Percentiles rank a stretch among this genome's conserved stretches.
These are phyloP conservation scores for Tetracentron sinense DNA, from an alignment of 164 flowering plant species.

Conservation along the genomic window DNA sequence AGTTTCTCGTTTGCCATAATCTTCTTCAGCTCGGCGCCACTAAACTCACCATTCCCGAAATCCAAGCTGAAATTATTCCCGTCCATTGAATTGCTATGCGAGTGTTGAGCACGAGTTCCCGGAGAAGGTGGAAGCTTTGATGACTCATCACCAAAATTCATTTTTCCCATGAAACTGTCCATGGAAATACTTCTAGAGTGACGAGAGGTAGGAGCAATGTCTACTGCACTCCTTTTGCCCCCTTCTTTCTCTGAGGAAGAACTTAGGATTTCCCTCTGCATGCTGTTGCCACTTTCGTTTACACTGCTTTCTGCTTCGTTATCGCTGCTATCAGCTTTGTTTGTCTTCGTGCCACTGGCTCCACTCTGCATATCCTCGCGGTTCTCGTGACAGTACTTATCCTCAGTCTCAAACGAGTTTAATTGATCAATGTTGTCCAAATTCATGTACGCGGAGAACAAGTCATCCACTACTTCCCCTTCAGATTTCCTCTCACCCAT, in stretches of 20 bases:
- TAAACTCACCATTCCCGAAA: constrained; percentile 66
- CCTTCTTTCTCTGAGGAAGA: constrained; percentile 49
- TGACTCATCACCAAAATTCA: constrained; percentile 57
- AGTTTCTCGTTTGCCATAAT: neutral
- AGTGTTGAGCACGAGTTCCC: constrained; percentile 46
- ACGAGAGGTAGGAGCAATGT: constrained; percentile 37
- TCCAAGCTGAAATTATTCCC: constrained; percentile 63
- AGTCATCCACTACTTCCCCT: constrained; percentile 78
- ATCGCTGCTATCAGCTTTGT: constrained; percentile 79
- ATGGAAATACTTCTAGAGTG: constrained; percentile 55
- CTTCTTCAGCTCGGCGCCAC: constrained; percentile 27
- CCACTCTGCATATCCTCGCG: constrained; percentile 70
- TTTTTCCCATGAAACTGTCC: constrained; percentile 56
- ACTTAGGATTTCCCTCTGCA: constrained; percentile 22
- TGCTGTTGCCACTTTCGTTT: constrained; percentile 53
- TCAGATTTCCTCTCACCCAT: constrained; percentile 72
- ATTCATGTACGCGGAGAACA: constrained; percentile 83
- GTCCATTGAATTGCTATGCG: constrained; percentile 64
- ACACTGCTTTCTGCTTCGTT: constrained; percentile 87
- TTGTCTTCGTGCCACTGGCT: constrained; percentile 79
- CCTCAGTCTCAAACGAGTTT: constrained; percentile 62
- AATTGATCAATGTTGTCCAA: constrained; percentile 67
- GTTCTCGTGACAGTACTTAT: constrained; percentile 42
- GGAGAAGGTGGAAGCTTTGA: constrained; percentile 50
- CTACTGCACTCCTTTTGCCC: constrained; percentile 35